Evolutionary conservation across 2,329 filamentous ascomycete species (phyloP).

Genomic region (Trichoderma harzianum): DNA sequence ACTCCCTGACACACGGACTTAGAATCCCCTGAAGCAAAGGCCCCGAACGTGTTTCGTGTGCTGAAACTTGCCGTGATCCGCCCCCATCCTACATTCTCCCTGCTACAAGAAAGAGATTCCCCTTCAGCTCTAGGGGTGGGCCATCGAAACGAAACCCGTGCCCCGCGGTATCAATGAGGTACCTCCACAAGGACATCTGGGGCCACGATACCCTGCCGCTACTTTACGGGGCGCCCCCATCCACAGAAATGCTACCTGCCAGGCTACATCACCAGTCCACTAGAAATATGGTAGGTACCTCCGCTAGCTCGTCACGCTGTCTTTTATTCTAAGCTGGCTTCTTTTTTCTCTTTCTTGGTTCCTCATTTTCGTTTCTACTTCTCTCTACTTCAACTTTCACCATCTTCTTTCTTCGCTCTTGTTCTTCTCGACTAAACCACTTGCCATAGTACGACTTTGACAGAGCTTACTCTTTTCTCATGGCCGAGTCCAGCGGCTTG

Average conservation of each 20-base stretch:
- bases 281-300: slow-evolving; percentile 16
- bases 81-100: neutral
- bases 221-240: slow-evolving; percentile 8
- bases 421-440: slow-evolving; percentile 1
- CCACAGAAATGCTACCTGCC: slow-evolving; percentile 12
- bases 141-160: neutral
- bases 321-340: neutral
- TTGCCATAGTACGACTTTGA: slow-evolving; percentile 12
- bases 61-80: slow-evolving; percentile 8
- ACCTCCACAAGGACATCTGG: slow-evolving; percentile 2
- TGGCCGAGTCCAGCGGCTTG: slow-evolving; percentile 35
- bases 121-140: slow-evolving; percentile 9
- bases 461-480: slow-evolving; percentile 27
- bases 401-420: neutral
- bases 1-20: slow-evolving; percentile 2
- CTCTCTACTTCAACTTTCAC: neutral
- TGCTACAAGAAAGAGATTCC: neutral
- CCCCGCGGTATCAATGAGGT: slow-evolving; percentile 10
- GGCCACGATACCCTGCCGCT: slow-evolving; percentile 4
- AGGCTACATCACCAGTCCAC: slow-evolving; percentile 15
- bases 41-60: slow-evolving; percentile 2
- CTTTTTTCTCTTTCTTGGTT: neutral
- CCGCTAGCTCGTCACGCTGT: neutral
- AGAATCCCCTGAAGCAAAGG: neutral
- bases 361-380: neutral